These are phyloP conservation scores for Solanum hybrid DNA, from an alignment of 305 asterid genomes.

Conservation along the genomic window DNA sequence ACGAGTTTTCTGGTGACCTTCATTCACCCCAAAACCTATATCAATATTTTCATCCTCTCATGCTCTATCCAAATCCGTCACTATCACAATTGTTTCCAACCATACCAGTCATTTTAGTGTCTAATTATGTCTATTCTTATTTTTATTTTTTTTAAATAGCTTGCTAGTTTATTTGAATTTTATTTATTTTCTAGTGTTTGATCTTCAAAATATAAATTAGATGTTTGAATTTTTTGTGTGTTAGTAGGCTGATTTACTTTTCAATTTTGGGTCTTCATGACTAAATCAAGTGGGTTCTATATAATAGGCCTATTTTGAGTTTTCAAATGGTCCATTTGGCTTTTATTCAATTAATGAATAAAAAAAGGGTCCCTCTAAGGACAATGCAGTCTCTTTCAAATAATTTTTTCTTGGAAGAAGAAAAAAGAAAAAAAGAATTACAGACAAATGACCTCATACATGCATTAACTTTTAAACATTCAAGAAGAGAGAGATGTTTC, in stretches of 20 bases:
- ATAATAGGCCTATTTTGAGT: background rate
- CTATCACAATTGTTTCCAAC: background rate
- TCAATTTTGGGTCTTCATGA: background rate
- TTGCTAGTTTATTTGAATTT: background rate
- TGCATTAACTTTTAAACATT: background rate
- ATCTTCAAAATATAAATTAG: background rate
- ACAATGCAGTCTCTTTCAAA: too few species aligned
- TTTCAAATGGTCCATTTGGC: too few species aligned
- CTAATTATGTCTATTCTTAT: background rate
- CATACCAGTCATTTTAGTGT: background rate
- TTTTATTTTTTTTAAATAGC: too few species aligned
- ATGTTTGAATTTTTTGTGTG: background rate
- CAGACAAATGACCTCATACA: background rate
- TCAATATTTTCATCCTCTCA: background rate
- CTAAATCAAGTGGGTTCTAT: background rate
- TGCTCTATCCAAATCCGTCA: background rate
- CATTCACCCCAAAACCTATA: background rate
- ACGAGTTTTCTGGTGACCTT: background rate
- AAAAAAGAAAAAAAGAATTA: too few species aligned
- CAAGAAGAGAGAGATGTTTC: background rate
- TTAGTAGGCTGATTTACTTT: background rate
- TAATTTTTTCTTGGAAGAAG: background rate
- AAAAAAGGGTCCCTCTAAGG: background rate
- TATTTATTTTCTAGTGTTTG: background rate
- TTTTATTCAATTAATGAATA: too few species aligned